Evolutionary conservation across 306 rosid genomes (phyloP).

Genomic region (Albizia julibrissin): DNA sequence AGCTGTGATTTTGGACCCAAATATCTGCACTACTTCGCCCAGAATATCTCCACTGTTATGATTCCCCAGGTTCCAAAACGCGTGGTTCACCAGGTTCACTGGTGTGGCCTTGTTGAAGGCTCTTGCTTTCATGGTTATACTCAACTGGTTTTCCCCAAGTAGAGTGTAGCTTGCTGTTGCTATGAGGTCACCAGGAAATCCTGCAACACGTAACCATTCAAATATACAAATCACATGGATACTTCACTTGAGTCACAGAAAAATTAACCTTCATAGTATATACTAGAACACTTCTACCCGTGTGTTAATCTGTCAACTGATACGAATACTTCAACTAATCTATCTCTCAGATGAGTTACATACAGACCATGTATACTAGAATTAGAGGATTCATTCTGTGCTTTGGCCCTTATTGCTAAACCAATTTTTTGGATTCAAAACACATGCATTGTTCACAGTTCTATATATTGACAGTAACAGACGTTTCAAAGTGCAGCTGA

Average conservation of each 20-base stretch:
- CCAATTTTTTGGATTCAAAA: background rate
- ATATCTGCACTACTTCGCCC: constrained; percentile 57
- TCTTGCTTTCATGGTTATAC: constrained; percentile 60
- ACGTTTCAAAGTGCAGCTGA: background rate
- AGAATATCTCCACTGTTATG: constrained; percentile 79
- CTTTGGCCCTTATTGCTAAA: too few species aligned
- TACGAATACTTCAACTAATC: too few species aligned
- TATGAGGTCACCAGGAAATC: constrained; percentile 85
- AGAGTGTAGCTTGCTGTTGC: constrained; percentile 63
- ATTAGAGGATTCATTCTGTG: too few species aligned
- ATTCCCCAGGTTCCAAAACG: constrained; percentile 85
- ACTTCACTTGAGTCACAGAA: background rate
- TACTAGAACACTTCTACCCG: background rate
- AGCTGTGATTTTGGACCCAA: constrained; percentile 63
- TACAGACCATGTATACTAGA: too few species aligned
- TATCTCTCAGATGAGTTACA: too few species aligned
- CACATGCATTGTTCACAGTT: background rate
- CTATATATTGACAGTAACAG: background rate
- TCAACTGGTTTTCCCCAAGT: constrained; percentile 44
- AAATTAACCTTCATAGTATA: background rate
- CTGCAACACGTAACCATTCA: constrained; percentile 39
- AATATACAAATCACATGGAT: background rate
- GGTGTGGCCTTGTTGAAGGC: constrained; percentile 88
- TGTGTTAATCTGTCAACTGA: too few species aligned
- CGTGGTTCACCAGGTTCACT: constrained; percentile 76